Evolutionary conservation across 768 basidiomycete species (phyloP).

Genomic region (Macrolepiota albuminosa): DNA sequence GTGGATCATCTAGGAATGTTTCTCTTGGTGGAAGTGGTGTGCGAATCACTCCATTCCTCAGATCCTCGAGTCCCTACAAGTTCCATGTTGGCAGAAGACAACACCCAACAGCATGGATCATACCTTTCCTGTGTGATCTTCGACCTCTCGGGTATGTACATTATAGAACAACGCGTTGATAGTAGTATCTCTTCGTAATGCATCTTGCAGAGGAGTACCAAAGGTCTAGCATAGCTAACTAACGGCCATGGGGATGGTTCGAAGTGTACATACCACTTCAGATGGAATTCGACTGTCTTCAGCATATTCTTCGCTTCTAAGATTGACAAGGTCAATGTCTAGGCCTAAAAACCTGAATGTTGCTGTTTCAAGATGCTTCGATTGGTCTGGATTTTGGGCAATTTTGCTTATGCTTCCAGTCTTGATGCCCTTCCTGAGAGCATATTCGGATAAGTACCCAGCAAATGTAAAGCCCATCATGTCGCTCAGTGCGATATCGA

Average conservation of each 20-base stretch:
- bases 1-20: constrained; percentile 92
- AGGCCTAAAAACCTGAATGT: constrained; percentile 74
- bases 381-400: constrained; percentile 93
- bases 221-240: constrained; percentile 52
- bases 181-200: constrained; percentile 85
- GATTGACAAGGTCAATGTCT: constrained; percentile 91
- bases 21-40: constrained; percentile 84
- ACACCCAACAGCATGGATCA: constrained; percentile 1
- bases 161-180: constrained; percentile 98
- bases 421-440: constrained; percentile 42
- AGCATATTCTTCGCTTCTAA: constrained; percentile 90
- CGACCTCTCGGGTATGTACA: constrained; percentile 77
- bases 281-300: constrained; percentile 85
- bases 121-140: constrained; percentile 84
- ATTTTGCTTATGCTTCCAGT: constrained; percentile 73
- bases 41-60: constrained; percentile 71
- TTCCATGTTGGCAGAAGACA: constrained; percentile 3
- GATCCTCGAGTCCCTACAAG: constrained; percentile 75
- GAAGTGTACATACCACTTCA: constrained; percentile 56
- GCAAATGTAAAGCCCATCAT: constrained; percentile 94
- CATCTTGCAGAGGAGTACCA: constrained; percentile 91
- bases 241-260: background rate
- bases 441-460: constrained; percentile 64
- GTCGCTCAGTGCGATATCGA: constrained; percentile 85
- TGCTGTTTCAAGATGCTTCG: constrained; percentile 96